Evolutionary conservation across 352 stramenopile genomes (phyloP).

Genomic region (Phytophthora pinifolia): DNA sequence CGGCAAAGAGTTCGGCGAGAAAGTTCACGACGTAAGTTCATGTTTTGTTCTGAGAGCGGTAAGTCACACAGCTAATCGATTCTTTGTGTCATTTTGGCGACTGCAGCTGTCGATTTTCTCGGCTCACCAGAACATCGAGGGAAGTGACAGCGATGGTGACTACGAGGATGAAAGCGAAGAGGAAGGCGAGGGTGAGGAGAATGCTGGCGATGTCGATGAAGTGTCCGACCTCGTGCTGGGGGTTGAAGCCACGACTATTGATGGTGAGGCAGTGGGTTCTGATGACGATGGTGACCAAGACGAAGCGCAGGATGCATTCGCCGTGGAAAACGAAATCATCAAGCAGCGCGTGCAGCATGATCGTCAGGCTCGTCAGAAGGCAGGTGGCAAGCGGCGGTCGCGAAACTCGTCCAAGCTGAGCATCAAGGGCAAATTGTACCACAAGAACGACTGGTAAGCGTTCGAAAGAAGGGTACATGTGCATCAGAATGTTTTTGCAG

Average conservation of each 20-base stretch:
- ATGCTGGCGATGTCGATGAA: constrained; percentile 37
- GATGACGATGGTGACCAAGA: constrained; percentile 37
- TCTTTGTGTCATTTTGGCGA: constrained; percentile 9
- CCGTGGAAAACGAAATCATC: constrained; percentile 70
- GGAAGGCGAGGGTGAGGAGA: constrained; percentile 31
- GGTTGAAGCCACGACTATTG: constrained; percentile 35
- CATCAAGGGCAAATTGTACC: constrained; percentile 82
- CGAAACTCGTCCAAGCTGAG: constrained; percentile 85
- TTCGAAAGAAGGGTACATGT: not conserved
- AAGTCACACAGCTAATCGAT: constrained; percentile 3
- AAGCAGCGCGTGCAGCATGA: constrained; percentile 83
- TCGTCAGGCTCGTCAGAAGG: constrained; percentile 56
- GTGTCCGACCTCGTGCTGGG: constrained; percentile 38
- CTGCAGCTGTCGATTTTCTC: constrained; percentile 82
- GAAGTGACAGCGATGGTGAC: constrained; percentile 43
- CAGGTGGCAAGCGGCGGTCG: constrained; percentile 55
- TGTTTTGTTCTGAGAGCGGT: not conserved
- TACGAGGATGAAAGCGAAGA: constrained; percentile 46
- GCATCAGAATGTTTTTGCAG: not conserved
- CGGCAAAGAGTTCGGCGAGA: constrained; percentile 72
- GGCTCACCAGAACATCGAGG: constrained; percentile 54
- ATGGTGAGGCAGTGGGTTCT: constrained; percentile 16
- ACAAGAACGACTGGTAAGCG: constrained; percentile 80
- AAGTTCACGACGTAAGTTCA: constrained; percentile 58
- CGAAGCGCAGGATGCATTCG: constrained; percentile 43